Base-by-base conservation (phyloP, 495 filamentous ascomycete genomes). In the Aspergillus bertholletiae region DNA sequence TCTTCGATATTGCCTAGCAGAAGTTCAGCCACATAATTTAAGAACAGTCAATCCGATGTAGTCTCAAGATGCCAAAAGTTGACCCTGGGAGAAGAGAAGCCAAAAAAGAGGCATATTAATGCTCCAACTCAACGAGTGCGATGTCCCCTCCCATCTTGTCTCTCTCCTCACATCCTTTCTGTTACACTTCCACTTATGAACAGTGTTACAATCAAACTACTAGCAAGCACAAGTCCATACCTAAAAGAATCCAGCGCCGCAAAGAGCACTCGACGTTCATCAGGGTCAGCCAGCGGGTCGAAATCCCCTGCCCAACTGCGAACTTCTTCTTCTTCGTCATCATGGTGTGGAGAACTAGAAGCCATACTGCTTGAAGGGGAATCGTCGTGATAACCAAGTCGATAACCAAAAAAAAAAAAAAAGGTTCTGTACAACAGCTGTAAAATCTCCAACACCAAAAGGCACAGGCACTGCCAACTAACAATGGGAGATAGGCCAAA, bases 241-340 rank as follows among this genome's bases (percentile, higher is more conserved):
- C 84, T 80, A 66, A 92, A 96, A 2, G 91, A 96, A 71, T 95
- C 89, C 43, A 96, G 70, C 0, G 88, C 85, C 27, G 84, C 82
- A 66, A 87, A 87, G 3, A 96, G 77, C 46, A 93, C 88, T 53
- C 81, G 74, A 20, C 81, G 73, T 69, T 96, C 92, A 49, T 92
- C 89, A 0, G 80, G 77, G 61, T 96, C 89, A 2, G 80, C 74
- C 52, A 89, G 77, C 44, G 80, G 74, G 54, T 85, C 79, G 57
- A 83, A 81, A 17, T 84, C 74, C 17, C 81, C 84, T 24, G 63
- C 63, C 84, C 84, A 88, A 50, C 57, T 78, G 49, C 49, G 60
- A 32, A 57, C 56, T 15, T 66, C 71, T 6, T 74, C 56, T 15
- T 66, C 71, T 6, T 74, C 53, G 3, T 68, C 55, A 28, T 32